These are phyloP conservation scores for Penicillium freii DNA, from an alignment of 2,329 filamentous ascomycete genomes.

Conservation along the genomic window DNA sequence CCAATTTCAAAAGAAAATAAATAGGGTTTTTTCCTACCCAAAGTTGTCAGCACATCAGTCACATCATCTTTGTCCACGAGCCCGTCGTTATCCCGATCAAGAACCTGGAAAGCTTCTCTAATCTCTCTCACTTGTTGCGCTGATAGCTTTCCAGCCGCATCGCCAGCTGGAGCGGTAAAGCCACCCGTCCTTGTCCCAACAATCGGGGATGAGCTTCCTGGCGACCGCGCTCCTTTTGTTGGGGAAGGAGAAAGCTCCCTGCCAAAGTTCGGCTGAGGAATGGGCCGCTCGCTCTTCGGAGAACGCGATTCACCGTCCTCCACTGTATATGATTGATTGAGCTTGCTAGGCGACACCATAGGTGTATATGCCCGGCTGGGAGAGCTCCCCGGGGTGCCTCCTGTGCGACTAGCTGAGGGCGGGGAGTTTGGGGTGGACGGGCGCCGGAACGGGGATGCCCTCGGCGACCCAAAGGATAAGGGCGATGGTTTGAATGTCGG, in stretches of 20 bases:
- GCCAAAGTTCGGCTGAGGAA: slow-evolving; percentile 35
- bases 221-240: slow-evolving; percentile 34
- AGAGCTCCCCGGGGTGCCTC: slow-evolving; percentile 49
- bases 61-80: slow-evolving; percentile 79
- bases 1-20: not conserved
- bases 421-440: slow-evolving; percentile 63
- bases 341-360: slow-evolving; percentile 47
- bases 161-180: slow-evolving; percentile 28
- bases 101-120: slow-evolving; percentile 87
- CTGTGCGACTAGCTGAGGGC: slow-evolving; percentile 49
- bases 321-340: slow-evolving; percentile 47
- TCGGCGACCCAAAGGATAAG: slow-evolving; percentile 67
- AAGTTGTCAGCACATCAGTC: slow-evolving; percentile 78
- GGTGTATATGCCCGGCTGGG: slow-evolving; percentile 44
- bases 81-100: slow-evolving; percentile 86
- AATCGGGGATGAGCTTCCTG: slow-evolving; percentile 31
- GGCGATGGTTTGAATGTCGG: slow-evolving; percentile 69
- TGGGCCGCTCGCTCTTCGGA: slow-evolving; percentile 27
- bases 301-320: slow-evolving; percentile 41
- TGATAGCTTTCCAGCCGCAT: slow-evolving; percentile 57
- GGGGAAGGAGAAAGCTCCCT: slow-evolving; percentile 42
- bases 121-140: slow-evolving; percentile 81
- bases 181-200: slow-evolving; percentile 26
- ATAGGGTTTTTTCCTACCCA: slow-evolving; percentile 55
- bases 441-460: slow-evolving; percentile 67